Evolutionary conservation across 805 yeast species (phyloP), one percentile per base, ranked within the genome.

Genomic region (Wickerhamomyces subpelliculosus): DNA sequence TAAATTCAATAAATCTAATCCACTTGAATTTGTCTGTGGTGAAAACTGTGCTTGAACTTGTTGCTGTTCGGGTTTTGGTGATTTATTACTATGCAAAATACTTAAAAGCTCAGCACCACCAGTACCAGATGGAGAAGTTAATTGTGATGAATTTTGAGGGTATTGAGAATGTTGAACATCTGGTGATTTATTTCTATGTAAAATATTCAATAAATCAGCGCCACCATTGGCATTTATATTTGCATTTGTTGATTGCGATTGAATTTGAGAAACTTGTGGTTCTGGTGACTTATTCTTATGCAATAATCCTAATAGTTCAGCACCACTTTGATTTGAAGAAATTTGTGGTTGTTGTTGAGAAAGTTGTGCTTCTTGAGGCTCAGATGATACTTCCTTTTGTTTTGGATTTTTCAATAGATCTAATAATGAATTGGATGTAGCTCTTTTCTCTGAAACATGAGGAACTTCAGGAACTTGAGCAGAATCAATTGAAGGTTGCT

Each of bases 21-120:
- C 44, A 4, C 42, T 38, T 35, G 34, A 37, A 23, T 27, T 35
- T 4, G 39, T n/a, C n/a, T n/a, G n/a, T n/a, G n/a, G n/a, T n/a
- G n/a, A n/a, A n/a, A n/a, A n/a, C n/a, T 21, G 11, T 49, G 48
- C n/a, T 16, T 16, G 20, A 8, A n/a, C 26, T 27, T 27, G 21
- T 14, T 34, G 36, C 14, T 19, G 16, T 12, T 32, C 13, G 8
- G 36, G 27, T 11, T 9, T 9, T 28, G 37, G 21, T 23, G 30
- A 16, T 8, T 12, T 23, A 21, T 28, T 28, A 25, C 27, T 35
- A 32, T 39, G 42, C 25, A 39, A 18, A 17, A 39, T 28, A 1
- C 42, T 14, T 12, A 34, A 14, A 10, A 34, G 20, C n/a, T 25
- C 27, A 25, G 27, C 27, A 13, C 16, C 29, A 14, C 13, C 27